Evolutionary conservation across 179 eudicot species (phyloP), one percentile per base, ranked within the genome.

Genomic region (Monotropa hypopitys): DNA sequence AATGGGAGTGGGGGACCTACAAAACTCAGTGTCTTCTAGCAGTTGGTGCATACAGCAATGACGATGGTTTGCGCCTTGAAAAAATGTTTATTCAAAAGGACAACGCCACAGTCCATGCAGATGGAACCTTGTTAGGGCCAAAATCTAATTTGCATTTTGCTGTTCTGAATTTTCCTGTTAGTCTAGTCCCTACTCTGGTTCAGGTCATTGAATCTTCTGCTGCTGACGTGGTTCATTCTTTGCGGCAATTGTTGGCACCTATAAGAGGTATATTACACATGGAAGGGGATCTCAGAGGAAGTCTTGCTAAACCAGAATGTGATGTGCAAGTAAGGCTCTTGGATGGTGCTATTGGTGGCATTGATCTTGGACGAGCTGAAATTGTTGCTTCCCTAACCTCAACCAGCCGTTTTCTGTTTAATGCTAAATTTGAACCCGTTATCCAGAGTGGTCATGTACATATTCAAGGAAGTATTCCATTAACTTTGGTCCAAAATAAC

Each of bases 1-100:
- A 96, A 79, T 96, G 99, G 99, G 99, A 96, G 81, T 96, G 99
- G 99, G 99, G 99, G 78, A 82, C 89, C 51, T 96, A 96, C 83
- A 89, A 90, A 77, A 94, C 97, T 75, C 99, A 93, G 85, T 97
- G 91, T 72, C 96, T 96, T 83, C 88, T 89, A 77, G 98, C 98
- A 73, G 90, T 93, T 81, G 99, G 99, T 70, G 92, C 94, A 79
- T 96, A 96, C 87, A 96, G 92, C 90, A 90, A 90, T 81, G 93
- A 90, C 81, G 98, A 90, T 81, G 99, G 99, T 76, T 85, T 96
- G 76, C 99, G 97, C 63, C 97, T 96, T 28, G 99, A 96, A 82
- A 90, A 88, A 86, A 94, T 96, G 67, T 96, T 96, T 71, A 94
- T 96, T 85, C 99, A 96, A 75, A 96, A 91, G 79, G 98, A 94